These are phyloP conservation scores for Fomitopsis palustris DNA, from an alignment of 1,284 basidiomycete genomes.

Conservation along the genomic window DNA sequence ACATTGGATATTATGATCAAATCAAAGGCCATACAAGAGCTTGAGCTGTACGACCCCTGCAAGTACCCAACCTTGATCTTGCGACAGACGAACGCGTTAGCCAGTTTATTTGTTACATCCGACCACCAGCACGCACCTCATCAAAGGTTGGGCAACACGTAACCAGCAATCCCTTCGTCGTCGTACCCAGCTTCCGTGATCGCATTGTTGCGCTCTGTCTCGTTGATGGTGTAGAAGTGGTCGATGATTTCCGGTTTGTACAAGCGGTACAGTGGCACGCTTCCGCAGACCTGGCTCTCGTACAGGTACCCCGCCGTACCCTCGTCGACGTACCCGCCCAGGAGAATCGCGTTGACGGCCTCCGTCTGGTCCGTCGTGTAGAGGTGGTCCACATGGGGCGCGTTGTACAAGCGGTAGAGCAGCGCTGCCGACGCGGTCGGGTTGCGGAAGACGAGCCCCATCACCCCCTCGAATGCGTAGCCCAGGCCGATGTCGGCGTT, in stretches of 20 bases:
- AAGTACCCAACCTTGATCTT: too few relatives aligned
- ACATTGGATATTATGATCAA: too few relatives aligned
- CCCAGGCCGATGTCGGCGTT: neutral
- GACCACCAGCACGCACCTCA: neutral
- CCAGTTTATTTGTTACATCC: too few relatives aligned
- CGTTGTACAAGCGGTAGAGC: slow-evolving; percentile 3
- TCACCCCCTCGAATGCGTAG: neutral
- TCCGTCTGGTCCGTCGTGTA: slow-evolving; percentile 1
- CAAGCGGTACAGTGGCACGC: slow-evolving; percentile 3
- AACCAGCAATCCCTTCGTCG: neutral
- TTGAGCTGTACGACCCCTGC: too few relatives aligned
- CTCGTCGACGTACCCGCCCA: neutral
- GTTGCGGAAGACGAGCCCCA: neutral
- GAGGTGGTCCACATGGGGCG: neutral
- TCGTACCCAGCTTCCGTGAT: neutral
- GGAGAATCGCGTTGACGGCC: neutral
- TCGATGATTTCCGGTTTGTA: neutral
- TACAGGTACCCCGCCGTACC: slow-evolving; percentile 2
- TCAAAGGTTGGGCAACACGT: neutral
- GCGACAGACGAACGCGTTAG: too few relatives aligned
- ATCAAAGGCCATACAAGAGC: too few relatives aligned
- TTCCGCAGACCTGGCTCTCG: neutral
- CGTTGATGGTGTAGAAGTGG: slow-evolving; percentile 5
- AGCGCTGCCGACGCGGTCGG: neutral
- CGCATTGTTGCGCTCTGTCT: neutral